Evolutionary conservation across 192 early-diverging fungal species (phyloP), one percentile per base, ranked within the genome.

Genomic region (Backusella westeae): DNA sequence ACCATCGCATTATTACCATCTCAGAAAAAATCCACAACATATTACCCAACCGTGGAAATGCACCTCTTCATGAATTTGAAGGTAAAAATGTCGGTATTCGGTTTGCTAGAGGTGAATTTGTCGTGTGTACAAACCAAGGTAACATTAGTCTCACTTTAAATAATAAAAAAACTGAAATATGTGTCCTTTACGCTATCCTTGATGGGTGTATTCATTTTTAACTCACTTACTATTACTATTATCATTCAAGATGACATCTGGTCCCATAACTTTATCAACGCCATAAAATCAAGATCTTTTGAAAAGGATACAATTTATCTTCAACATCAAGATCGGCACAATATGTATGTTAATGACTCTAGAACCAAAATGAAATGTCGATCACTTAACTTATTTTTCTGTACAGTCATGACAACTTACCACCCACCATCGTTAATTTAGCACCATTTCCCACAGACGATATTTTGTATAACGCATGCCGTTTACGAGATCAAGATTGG

Each of bases 121-220:
- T 80, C 35, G 66, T 80, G 39, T 80, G 78, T 52, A 80, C 78
- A 42, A 80, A 80, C 46, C 78, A 80, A 80, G 78, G 78, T 80
- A 75, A 65, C 14, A 44, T n/a, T 29, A 63, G 56, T 63, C 21
- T 63, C 26, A 63, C 26, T 63, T 29, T 63, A 23, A 63, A 14
- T 63, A 63, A 63, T 26, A 56, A 9, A 9, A n/a, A n/a, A n/a
- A 19, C 21, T 21, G n/a, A 5, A 56, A 5, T 6, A 19, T n/a
- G 6, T 39, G 9, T 10, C 42, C 42, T 44, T 44, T 44, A 44
- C 42, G 17, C 5, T 17, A 44, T 44, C 42, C 42, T 44, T 17
- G 42, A 17, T 44, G 42, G 0, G 6, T 49, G n/a, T n/a, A 49
- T n/a, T 49, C 46, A 19, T 19, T 49, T 49, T 49, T 6, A 49